These are phyloP conservation scores for Effrenium voratum DNA, from an alignment of 73 alveolate species.

Conservation along the genomic window DNA sequence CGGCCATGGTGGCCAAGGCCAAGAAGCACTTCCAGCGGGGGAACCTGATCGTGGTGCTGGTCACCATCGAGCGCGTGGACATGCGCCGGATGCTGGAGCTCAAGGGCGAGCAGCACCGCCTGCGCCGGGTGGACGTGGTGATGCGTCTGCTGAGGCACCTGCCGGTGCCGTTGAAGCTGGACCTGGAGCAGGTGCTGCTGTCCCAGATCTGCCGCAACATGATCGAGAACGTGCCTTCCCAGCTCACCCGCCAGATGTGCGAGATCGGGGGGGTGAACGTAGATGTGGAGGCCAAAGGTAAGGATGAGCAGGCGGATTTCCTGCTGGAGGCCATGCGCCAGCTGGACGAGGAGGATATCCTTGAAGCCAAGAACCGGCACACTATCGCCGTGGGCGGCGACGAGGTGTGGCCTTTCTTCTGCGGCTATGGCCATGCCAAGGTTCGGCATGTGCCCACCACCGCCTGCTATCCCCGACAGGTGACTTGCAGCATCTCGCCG, in stretches of 20 bases:
- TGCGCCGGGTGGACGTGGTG: conserved; percentile 50
- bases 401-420: conserved; percentile 81
- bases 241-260: conserved; percentile 86
- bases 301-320: conserved; percentile 66
- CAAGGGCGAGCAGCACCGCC: conserved; percentile 67
- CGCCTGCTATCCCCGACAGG: conserved; percentile 84
- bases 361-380: conserved; percentile 63
- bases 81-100: conserved; percentile 76
- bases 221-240: conserved; percentile 79
- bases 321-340: conserved; percentile 88
- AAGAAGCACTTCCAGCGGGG: conserved; percentile 91
- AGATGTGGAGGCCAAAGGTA: background rate
- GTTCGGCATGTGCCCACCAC: conserved; percentile 89
- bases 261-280: conserved; percentile 88
- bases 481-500: conserved; percentile 74
- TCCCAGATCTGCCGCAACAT: conserved; percentile 74
- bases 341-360: conserved; percentile 75
- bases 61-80: conserved; percentile 67
- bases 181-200: conserved; percentile 55
- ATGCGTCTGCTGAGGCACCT: conserved; percentile 34
- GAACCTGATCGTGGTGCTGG: conserved; percentile 74
- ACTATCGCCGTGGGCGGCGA: conserved; percentile 82
- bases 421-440: conserved; percentile 87
- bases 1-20: conserved; percentile 87
- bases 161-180: conserved; percentile 63